These are phyloP conservation scores for Solanum commersonii DNA, from an alignment of 257 asterid genomes.

Conservation along the genomic window DNA sequence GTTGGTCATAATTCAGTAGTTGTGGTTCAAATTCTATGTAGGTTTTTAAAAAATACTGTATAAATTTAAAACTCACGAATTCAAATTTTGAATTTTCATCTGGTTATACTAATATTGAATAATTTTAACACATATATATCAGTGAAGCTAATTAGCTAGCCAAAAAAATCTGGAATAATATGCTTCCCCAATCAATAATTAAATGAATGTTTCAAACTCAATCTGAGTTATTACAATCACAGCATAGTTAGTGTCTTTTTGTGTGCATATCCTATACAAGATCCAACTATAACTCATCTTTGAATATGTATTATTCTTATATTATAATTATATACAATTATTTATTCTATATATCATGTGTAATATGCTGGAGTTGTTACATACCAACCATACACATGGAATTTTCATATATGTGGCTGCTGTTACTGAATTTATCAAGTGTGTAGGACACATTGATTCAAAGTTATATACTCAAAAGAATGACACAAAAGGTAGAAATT, in stretches of 20 bases:
- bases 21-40: not conserved
- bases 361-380: conserved; percentile 16
- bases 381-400: conserved; percentile 17
- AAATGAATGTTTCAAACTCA: conserved; percentile 20
- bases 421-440: not conserved
- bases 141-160: not conserved
- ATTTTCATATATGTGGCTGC: conserved; percentile 6
- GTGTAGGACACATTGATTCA: not conserved
- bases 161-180: not conserved
- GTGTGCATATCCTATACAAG: not conserved
- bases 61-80: not conserved
- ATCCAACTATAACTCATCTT: not conserved
- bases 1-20: not conserved
- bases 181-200: conserved; percentile 11
- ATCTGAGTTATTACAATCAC: conserved; percentile 15
- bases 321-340: not conserved
- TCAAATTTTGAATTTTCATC: not conserved
- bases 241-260: not conserved
- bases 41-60: not conserved
- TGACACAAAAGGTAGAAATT: not conserved
- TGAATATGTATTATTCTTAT: not conserved
- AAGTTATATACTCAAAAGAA: not conserved
- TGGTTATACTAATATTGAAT: not conserved
- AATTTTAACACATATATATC: not conserved
- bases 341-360: not conserved